These are phyloP conservation scores for Blastobotrys chiropterorum DNA, from an alignment of 805 yeast genomes.

Conservation along the genomic window DNA sequence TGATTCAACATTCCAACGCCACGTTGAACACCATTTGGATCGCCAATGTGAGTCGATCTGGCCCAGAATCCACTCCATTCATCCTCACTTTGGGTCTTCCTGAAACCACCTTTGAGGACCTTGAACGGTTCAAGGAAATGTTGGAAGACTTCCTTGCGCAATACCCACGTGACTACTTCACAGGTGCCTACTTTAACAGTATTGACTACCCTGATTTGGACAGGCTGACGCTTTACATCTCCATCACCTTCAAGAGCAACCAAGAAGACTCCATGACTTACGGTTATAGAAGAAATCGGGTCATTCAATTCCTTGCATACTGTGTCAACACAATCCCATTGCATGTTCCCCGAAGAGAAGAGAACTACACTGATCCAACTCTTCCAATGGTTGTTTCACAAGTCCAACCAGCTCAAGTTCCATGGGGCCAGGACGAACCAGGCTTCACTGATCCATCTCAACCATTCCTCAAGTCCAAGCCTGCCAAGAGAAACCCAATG, in stretches of 20 bases:
- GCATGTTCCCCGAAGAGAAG: slow-evolving; percentile 31
- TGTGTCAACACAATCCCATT: slow-evolving; percentile 31
- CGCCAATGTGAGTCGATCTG: slow-evolving; percentile 34
- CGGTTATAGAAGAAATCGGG: slow-evolving; percentile 27
- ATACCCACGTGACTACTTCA: slow-evolving; percentile 32
- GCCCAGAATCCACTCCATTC: slow-evolving; percentile 23
- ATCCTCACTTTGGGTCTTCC: slow-evolving; percentile 31
- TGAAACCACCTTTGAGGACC: slow-evolving; percentile 31
- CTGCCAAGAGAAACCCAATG: not conserved
- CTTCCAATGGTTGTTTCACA: slow-evolving; percentile 23
- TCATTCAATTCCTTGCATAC: slow-evolving; percentile 26
- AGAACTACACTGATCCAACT: slow-evolving; percentile 29
- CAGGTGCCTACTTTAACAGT: slow-evolving; percentile 29
- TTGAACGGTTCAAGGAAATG: slow-evolving; percentile 27
- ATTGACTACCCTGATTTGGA: slow-evolving; percentile 32
- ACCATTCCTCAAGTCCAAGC: not conserved
- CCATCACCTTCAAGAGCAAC: slow-evolving; percentile 28
- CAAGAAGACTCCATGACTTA: slow-evolving; percentile 27
- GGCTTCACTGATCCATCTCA: not conserved
- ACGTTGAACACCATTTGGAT: slow-evolving; percentile 33
- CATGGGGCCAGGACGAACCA: not conserved
- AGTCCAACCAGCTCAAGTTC: not conserved
- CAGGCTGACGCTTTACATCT: slow-evolving; percentile 25
- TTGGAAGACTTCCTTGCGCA: slow-evolving; percentile 27
- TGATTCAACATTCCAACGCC: slow-evolving; percentile 34